phyloP scores from a whole-genome alignment of 306 rosid species.

The Leucaena leucocephala region DNA sequence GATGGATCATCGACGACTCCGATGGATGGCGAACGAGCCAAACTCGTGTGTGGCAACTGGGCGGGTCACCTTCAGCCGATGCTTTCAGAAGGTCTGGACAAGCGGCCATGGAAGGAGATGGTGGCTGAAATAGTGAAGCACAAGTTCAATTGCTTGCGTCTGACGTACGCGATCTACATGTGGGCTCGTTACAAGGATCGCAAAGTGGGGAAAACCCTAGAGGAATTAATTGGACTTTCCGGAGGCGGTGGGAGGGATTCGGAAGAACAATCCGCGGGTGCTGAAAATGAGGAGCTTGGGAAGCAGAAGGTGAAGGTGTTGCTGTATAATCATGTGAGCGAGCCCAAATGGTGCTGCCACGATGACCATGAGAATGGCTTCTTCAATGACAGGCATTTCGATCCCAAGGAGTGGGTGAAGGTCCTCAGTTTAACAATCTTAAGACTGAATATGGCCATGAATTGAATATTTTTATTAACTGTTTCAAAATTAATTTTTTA shows the following conservation, averaged over 20 bases:
- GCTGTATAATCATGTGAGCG: conserved; percentile 62
- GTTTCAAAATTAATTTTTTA: no score
- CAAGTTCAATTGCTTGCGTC: conserved; percentile 52
- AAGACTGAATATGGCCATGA: no score
- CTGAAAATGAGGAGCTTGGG: conserved; percentile 48
- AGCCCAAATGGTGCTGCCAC: conserved; percentile 60
- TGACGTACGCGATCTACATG: conserved; percentile 55
- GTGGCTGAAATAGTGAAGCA: conserved; percentile 19
- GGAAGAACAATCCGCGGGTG: conserved; percentile 37
- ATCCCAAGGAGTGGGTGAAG: conserved; percentile 54
- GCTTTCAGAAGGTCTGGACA: conserved; percentile 59
- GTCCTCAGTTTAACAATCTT: conserved; percentile 54
- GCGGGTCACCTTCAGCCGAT: conserved; percentile 54
- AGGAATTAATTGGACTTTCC: conserved; percentile 22
- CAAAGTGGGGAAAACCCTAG: conserved; percentile 27
- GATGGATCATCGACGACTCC: conserved; percentile 53
- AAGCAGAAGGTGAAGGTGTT: conserved; percentile 43
- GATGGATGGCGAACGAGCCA: conserved; percentile 44
- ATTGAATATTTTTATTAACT: no score
- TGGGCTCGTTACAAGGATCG: conserved; percentile 41
- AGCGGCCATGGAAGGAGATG: conserved; percentile 41
- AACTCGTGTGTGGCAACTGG: conserved; percentile 52
- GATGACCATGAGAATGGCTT: conserved; percentile 62
- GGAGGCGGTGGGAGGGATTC: conserved; percentile 32
- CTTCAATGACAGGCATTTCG: conserved; percentile 52